A percentile compares a stretch with the other conserved stretches of the same genome.
phyloP scores from a whole-genome alignment of 352 stramenopile species.

The Phytophthora ohioensis region DNA sequence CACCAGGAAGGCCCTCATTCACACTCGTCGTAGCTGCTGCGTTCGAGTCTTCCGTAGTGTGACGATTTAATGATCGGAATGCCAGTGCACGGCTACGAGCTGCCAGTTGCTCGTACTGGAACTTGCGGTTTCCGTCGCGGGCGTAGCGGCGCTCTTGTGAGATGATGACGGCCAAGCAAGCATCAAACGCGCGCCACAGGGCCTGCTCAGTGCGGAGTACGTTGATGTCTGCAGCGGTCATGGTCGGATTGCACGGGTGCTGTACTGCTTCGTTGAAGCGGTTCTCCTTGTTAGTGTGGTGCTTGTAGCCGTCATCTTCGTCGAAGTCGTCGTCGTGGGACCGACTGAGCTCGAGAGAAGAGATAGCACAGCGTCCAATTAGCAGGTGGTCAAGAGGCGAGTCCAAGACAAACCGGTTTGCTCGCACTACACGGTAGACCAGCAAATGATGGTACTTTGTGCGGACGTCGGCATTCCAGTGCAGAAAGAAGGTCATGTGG shows the following conservation, averaged over 20 bases:
- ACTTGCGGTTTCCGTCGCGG: conserved; percentile 66
- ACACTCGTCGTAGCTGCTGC: conserved; percentile 45
- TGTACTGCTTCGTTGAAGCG: conserved; percentile 18
- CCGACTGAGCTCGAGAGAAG: conserved; percentile 43
- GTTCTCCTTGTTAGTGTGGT: conserved; percentile 18
- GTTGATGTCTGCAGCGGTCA: conserved; percentile 57
- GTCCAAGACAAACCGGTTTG: conserved; percentile 69
- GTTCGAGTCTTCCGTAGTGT: conserved; percentile 47
- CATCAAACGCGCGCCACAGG: conserved; percentile 81
- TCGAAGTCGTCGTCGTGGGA: conserved; percentile 35
- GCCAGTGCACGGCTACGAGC: conserved; percentile 59
- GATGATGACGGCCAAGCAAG: conserved; percentile 69
- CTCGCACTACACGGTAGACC: conserved; percentile 68
- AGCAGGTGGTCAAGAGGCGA: conserved; percentile 78
- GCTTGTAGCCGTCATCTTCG: conserved; percentile 35
- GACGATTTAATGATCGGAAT: conserved; percentile 63
- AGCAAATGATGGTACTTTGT: conserved; percentile 81
- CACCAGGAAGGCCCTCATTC: conserved; percentile 68
- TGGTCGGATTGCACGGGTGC: conserved; percentile 40
- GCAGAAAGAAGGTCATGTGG: conserved; percentile 81
- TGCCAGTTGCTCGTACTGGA: conserved; percentile 61
- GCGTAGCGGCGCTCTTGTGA: conserved; percentile 64
- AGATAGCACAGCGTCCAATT: conserved; percentile 58
- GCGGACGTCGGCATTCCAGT: conserved; percentile 81
- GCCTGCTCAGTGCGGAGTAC: conserved; percentile 68